A percentile compares a stretch with the other conserved stretches of the same genome.
Conservation (phyloP, 257 asterid species). For the Penstemon barbatus region DNA sequence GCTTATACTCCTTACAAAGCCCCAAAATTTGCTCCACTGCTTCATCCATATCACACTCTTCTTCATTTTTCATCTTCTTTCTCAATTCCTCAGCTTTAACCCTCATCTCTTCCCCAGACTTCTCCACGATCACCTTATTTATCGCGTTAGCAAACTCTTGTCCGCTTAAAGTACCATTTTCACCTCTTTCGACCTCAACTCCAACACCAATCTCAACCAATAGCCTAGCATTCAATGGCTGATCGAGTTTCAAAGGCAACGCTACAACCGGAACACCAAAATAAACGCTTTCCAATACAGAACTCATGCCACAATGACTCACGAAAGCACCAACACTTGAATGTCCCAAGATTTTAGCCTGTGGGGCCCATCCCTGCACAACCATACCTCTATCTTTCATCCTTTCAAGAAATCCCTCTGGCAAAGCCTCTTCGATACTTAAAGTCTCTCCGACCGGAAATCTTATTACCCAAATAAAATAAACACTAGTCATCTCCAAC, state of each 20-base stretch:
- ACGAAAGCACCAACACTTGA: constrained; percentile 39
- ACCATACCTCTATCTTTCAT: constrained; percentile 36
- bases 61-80: constrained; percentile 35
- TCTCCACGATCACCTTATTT: constrained; percentile 26
- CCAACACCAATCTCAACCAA: constrained; percentile 38
- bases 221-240: constrained; percentile 33
- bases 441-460: constrained; percentile 28
- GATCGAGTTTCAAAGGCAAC: constrained; percentile 35
- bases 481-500: constrained; percentile 31
- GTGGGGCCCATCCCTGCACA: constrained; percentile 51
- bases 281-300: constrained; percentile 35
- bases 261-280: constrained; percentile 45
- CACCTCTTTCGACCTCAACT: constrained; percentile 39
- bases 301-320: constrained; percentile 53
- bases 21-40: constrained; percentile 27
- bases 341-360: constrained; percentile 35
- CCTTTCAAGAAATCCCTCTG: constrained; percentile 43
- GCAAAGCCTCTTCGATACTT: constrained; percentile 27
- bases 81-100: constrained; percentile 31
- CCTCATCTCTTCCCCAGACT: constrained; percentile 31
- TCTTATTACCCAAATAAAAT: constrained; percentile 50
- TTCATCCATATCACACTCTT: constrained; percentile 29
- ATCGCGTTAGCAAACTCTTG: constrained; percentile 33
- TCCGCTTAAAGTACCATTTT: constrained; percentile 25
- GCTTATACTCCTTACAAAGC: constrained; percentile 17